Evolutionary conservation across 2,329 filamentous ascomycete species (phyloP), one percentile per base, ranked within the genome.

Genomic region (Paraphoma chrysanthemicola): DNA sequence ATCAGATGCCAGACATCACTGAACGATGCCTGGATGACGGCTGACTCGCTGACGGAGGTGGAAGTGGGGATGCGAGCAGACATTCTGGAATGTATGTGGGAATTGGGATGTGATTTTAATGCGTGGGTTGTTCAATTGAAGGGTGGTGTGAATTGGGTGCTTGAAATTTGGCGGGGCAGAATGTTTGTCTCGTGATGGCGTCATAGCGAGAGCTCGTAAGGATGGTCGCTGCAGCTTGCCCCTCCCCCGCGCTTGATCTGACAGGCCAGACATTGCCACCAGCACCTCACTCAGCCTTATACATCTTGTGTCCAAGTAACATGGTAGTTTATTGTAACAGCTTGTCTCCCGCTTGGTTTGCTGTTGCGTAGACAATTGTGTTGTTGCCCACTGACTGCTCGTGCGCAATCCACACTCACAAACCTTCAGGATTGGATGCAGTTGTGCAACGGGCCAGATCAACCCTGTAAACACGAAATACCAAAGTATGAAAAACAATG

Each of bases 1-100:
- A 91, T 88, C 69, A 86, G 81, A 80, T 91, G 88, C 88, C 89
- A 91, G 74, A 90, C 88, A 64, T 85, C 77, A 69, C 83, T 83
- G 73, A 90, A 83, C 33, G 85, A 85, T 38, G 88, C 88, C 66
- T 85, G 82, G 78, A 91, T 90, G 76, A 91, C 87, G 71, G 86
- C 83, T 53, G 84, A 87, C 79, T 90, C 88, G 66, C 82, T 79
- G 69, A 90, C 86, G 28, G 85, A 88, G 68, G 86, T 89, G 57
- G 86, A 86, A 42, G 88, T 90, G 58, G 88, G 88, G 72, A 90
- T 89, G 48, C 60, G 54, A 43, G 51, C 51, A 17, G 71, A 68
- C 71, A 73, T 74, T 33, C 39, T 65, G 60, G 18, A 47, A 45
- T 50, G 8, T 36, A 36, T 4, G 33, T 36, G 33, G 3, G 33